Evolutionary conservation across 202 grass and related monocot species (phyloP).

Genomic region (Bolboschoenoplectus hybrid): DNA sequence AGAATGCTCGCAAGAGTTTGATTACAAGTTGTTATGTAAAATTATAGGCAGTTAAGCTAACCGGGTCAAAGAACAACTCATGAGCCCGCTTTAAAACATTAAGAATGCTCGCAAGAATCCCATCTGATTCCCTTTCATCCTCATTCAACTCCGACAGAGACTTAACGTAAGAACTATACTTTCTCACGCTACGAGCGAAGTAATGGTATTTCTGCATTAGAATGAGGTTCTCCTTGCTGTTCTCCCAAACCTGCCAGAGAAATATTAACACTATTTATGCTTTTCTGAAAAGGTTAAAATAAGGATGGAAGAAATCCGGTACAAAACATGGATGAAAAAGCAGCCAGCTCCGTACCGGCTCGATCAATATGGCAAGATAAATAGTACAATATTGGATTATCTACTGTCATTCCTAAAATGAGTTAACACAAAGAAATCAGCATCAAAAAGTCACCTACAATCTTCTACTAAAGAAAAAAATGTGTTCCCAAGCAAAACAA

Average conservation of each 20-base stretch:
- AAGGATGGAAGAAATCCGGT: too few species aligned
- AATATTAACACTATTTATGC: background rate
- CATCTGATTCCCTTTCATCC: constrained; percentile 82
- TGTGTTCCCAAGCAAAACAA: background rate
- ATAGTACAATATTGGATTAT: background rate
- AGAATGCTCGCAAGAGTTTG: background rate
- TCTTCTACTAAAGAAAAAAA: background rate
- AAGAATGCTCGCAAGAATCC: constrained; percentile 70
- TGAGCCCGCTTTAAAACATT: constrained; percentile 67
- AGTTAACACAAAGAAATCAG: background rate
- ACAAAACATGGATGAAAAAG: too few species aligned
- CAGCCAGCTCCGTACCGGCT: background rate
- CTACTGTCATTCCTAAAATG: background rate
- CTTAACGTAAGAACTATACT: constrained; percentile 46
- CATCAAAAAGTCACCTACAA: background rate
- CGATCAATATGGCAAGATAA: background rate
- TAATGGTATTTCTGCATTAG: constrained; percentile 83
- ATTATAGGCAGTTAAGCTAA: constrained; percentile 29
- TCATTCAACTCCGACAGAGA: constrained; percentile 63
- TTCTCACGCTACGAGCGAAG: constrained; percentile 57
- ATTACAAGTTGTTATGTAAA: background rate
- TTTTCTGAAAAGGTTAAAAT: too few species aligned
- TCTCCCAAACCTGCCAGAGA: constrained; percentile 70
- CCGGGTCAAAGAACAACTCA: constrained; percentile 70
- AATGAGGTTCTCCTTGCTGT: constrained; percentile 81